Conservation (phyloP, 768 basidiomycete genomes). For the Hortiboletus flavorubellus region DNA sequence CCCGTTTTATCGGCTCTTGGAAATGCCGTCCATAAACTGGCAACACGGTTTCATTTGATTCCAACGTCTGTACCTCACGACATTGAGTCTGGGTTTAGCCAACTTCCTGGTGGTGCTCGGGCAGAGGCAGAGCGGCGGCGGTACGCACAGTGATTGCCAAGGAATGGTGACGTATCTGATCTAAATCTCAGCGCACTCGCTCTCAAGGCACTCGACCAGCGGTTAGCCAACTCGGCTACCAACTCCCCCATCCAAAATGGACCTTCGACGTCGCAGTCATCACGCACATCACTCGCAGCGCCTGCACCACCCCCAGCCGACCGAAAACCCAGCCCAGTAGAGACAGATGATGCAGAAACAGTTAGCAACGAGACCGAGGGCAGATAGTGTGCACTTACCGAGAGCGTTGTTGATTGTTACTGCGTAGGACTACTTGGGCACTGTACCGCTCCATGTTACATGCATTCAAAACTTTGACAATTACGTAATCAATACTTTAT, state of each 20-base stretch:
- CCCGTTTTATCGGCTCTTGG: slow-evolving; percentile 66
- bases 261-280: slow-evolving; percentile 27
- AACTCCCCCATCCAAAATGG: slow-evolving; percentile 31
- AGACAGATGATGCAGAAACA: slow-evolving; percentile 18
- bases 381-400: slow-evolving; percentile 18
- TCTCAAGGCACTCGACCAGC: slow-evolving; percentile 92
- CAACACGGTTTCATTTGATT: slow-evolving; percentile 71
- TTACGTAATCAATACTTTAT: slow-evolving; percentile 22
- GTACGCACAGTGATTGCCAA: slow-evolving; percentile 39
- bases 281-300: slow-evolving; percentile 25
- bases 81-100: slow-evolving; percentile 71
- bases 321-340: slow-evolving; percentile 21
- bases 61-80: slow-evolving; percentile 56
- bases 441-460: neutral
- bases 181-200: slow-evolving; percentile 76
- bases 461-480: neutral
- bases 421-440: slow-evolving; percentile 3
- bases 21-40: slow-evolving; percentile 63
- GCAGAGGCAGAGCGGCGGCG: slow-evolving; percentile 96
- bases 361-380: slow-evolving; percentile 18
- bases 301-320: slow-evolving; percentile 35
- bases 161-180: slow-evolving; percentile 5
- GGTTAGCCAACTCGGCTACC: slow-evolving; percentile 61
- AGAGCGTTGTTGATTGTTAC: slow-evolving; percentile 6
- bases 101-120: slow-evolving; percentile 81